Base-by-base conservation (phyloP, 2,329 filamentous ascomycete genomes). In the Neopestalotiopsis clavispora region DNA sequence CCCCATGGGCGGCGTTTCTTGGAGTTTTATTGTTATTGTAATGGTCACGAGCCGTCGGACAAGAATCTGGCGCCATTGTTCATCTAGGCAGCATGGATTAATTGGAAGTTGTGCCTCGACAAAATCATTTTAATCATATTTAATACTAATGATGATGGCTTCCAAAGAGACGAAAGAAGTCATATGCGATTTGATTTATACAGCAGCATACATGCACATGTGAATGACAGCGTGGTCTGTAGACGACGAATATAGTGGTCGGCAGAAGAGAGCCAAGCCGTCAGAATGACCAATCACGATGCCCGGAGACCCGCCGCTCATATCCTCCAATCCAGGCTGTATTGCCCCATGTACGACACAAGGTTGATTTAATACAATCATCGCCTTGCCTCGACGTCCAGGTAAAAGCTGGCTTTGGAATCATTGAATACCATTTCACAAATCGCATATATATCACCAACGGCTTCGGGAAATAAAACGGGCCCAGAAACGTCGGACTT, bases 1-100 rank as follows among this genome's bases (percentile, higher is more conserved):
- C 30, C 59, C 34, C 59, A 62, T 38, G 59, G 59, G n/a, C n/a
- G 59, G 59, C 59, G 59, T 62, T 38, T 38, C 40, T 62, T 12
- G 59, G 59, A 62, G 59, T 62, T 62, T 34, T 17, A n/a, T 52
- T 7, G 20, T 20, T 9, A n/a, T 52, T 52, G 9, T 52, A 52
- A 52, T 52, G 45, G 45, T 52, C n/a, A 52, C n/a, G 17, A n/a
- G 45, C 9, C 20, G 45, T 52, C 45, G n/a, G 45, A 52, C 45
- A 52, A 52, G 45, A 52, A 52, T 52, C 45, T 20, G 45, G n/a
- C n/a, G 20, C 3, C 14, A 4, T 52, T 7, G 45, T 52, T 20
- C 20, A 20, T 52, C 45, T 52, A 52, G 45, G 45, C 9, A 52
- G 45, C 45, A 52, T 52, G 45, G 45, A 52, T 9, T 52, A 52